Conservation (phyloP, 2,329 filamentous ascomycete genomes). For the Colletotrichum theobromicola region DNA sequence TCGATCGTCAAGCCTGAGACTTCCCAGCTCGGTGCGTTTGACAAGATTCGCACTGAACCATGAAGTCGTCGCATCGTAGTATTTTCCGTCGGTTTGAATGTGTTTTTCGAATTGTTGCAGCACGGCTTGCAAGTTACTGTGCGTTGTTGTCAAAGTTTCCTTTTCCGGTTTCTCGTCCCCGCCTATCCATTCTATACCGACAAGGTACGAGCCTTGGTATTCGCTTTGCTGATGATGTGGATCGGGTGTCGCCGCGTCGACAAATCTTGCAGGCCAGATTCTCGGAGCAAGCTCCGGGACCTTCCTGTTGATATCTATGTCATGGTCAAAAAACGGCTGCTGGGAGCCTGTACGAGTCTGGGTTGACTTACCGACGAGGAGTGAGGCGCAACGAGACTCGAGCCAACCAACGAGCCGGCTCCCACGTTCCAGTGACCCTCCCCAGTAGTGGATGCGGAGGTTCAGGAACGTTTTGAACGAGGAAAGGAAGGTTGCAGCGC, state of each 20-base stretch:
- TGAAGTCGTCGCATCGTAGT: slow-evolving; percentile 53
- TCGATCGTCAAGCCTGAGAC: slow-evolving; percentile 50
- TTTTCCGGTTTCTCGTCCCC: slow-evolving; percentile 30
- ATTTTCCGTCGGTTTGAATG: slow-evolving; percentile 48
- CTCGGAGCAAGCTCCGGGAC: slow-evolving; percentile 56
- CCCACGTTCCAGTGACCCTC: slow-evolving; percentile 57
- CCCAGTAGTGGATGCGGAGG: slow-evolving; percentile 71
- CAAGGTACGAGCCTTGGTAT: slow-evolving; percentile 66
- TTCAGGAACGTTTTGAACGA: slow-evolving; percentile 61
- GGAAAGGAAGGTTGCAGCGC: slow-evolving; percentile 53
- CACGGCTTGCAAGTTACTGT: slow-evolving; percentile 47
- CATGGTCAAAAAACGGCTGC: not conserved
- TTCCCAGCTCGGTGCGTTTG: slow-evolving; percentile 41
- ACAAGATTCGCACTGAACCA: slow-evolving; percentile 53
- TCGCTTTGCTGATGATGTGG: slow-evolving; percentile 41
- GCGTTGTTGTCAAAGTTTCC: slow-evolving; percentile 46
- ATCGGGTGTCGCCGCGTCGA: slow-evolving; percentile 32
- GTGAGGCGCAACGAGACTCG: slow-evolving; percentile 62
- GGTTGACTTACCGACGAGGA: slow-evolving; percentile 59
- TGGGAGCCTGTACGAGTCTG: not conserved
- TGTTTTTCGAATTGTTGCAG: slow-evolving; percentile 54
- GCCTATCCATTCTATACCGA: slow-evolving; percentile 55
- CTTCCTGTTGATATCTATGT: slow-evolving; percentile 60
- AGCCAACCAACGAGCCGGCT: slow-evolving; percentile 66
- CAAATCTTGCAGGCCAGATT: slow-evolving; percentile 69